phyloP scores from a whole-genome alignment of 305 asterid species.

The Rubia balearica region DNA sequence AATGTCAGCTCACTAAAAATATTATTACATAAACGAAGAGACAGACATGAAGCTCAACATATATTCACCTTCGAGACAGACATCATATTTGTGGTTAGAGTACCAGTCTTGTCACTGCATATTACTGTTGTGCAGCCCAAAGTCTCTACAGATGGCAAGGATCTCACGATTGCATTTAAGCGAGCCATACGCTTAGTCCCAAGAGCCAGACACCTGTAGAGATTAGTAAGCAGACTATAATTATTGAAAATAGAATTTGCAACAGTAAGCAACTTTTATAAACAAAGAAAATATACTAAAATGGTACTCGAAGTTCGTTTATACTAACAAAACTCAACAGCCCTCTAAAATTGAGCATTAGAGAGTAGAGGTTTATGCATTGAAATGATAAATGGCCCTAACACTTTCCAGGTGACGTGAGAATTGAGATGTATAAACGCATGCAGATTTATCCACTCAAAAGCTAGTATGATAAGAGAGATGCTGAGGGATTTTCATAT shows the following conservation, averaged over 20 bases:
- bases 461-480: background rate
- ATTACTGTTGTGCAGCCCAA: slow-evolving; percentile 99
- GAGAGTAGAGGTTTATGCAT: background rate
- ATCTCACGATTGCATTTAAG: slow-evolving; percentile 95
- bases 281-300: background rate
- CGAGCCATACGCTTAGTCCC: slow-evolving; percentile 99
- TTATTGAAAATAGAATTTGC: background rate
- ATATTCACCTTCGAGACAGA: slow-evolving; percentile 83
- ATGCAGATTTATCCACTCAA: background rate
- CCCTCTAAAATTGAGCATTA: background rate
- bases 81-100: slow-evolving; percentile 99
- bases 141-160: slow-evolving; percentile 98
- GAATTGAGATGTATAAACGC: background rate
- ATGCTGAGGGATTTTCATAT: background rate
- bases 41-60: slow-evolving; percentile 12
- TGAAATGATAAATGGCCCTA: background rate
- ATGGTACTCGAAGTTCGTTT: background rate
- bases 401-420: background rate
- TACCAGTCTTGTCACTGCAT: slow-evolving; percentile 99
- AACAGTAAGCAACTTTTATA: background rate
- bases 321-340: background rate
- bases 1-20: slow-evolving; percentile 11
- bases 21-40: slow-evolving; percentile 13
- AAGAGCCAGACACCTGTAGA: slow-evolving; percentile 88
- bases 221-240: slow-evolving; percentile 11